Conservation (phyloP, 192 early-diverging fungal genomes). For the Coemansia sp. region DNA sequence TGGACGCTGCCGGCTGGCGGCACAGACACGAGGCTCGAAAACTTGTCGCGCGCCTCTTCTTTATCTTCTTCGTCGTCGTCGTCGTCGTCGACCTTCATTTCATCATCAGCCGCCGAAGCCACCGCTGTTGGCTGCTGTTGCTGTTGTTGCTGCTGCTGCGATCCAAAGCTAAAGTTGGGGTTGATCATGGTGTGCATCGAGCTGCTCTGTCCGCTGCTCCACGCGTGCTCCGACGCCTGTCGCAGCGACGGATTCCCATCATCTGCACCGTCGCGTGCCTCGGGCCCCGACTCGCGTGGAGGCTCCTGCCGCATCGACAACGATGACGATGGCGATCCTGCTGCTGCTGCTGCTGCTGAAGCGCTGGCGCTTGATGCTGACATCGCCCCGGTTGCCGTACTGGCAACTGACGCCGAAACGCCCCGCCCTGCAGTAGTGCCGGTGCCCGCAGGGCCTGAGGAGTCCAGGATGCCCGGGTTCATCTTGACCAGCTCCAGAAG, state of each 20-base stretch:
- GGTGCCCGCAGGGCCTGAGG: slow-evolving; percentile 4
- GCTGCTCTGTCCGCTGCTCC: slow-evolving; percentile 37
- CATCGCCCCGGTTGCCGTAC: slow-evolving; percentile 1
- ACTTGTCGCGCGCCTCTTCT: slow-evolving; percentile 64
- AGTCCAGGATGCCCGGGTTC: slow-evolving; percentile 42
- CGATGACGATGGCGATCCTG: slow-evolving; percentile 6
- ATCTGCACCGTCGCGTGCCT: slow-evolving; percentile 38
- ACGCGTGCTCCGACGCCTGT: slow-evolving; percentile 52
- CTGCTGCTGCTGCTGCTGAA: not conserved
- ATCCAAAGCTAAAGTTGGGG: slow-evolving; percentile 57
- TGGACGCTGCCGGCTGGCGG: slow-evolving; percentile 54
- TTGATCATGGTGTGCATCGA: slow-evolving; percentile 37
- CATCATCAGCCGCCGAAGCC: slow-evolving; percentile 42
- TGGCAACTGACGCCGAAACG: not conserved
- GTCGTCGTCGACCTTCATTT: slow-evolving; percentile 61
- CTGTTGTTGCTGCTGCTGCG: slow-evolving; percentile 30
- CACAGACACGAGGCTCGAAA: slow-evolving; percentile 58
- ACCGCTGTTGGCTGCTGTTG: slow-evolving; percentile 26
- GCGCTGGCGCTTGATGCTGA: not conserved
- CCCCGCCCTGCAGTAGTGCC: slow-evolving; percentile 10
- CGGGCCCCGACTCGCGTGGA: slow-evolving; percentile 47
- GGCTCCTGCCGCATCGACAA: slow-evolving; percentile 24
- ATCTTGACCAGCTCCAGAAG: slow-evolving; percentile 52
- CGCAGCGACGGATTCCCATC: slow-evolving; percentile 49
- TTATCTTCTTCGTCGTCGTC: slow-evolving; percentile 49